These are phyloP conservation scores for Arthrobotrys conoides DNA, from an alignment of 2,329 filamentous ascomycete species.

Conservation along the genomic window DNA sequence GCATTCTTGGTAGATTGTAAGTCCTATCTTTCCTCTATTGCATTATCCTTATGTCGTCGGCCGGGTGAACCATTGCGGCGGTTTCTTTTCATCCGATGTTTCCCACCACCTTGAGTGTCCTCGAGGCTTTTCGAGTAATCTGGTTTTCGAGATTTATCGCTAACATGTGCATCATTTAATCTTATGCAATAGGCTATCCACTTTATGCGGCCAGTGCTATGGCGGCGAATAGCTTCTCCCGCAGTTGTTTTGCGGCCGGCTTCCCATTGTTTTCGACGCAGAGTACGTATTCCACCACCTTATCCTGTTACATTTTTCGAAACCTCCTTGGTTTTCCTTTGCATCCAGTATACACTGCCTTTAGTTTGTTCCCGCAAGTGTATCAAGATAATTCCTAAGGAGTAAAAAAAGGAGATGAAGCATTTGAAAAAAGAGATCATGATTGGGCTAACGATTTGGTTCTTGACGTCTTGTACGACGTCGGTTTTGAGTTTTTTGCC, in stretches of 20 bases:
- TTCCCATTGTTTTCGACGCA: slow-evolving; percentile 82
- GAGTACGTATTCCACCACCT: slow-evolving; percentile 65
- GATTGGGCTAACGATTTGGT: slow-evolving; percentile 25
- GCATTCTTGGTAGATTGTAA: slow-evolving; percentile 81
- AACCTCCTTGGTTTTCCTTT: no score
- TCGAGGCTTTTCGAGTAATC: background rate
- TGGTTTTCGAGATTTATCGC: slow-evolving; percentile 69
- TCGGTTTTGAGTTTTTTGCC: slow-evolving; percentile 2
- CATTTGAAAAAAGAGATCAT: background rate
- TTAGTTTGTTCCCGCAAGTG: background rate
- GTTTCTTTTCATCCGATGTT: slow-evolving; percentile 60
- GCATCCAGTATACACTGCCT: no score
- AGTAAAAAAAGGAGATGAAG: slow-evolving; percentile 65
- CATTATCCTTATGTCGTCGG: slow-evolving; percentile 37
- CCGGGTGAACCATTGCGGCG: slow-evolving; percentile 3
- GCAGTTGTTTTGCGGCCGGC: slow-evolving; percentile 82
- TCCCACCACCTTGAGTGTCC: background rate
- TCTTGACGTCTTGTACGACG: slow-evolving; percentile 51
- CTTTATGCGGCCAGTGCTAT: slow-evolving; percentile 82
- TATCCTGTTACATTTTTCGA: no score
- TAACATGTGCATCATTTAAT: slow-evolving; percentile 67
- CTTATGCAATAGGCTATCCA: slow-evolving; percentile 74
- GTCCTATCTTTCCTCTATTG: slow-evolving; percentile 67
- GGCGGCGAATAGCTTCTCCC: slow-evolving; percentile 85
- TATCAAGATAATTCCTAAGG: background rate